Conservation (phyloP, 306 rosid genomes). For the Acmispon strigosus region DNA sequence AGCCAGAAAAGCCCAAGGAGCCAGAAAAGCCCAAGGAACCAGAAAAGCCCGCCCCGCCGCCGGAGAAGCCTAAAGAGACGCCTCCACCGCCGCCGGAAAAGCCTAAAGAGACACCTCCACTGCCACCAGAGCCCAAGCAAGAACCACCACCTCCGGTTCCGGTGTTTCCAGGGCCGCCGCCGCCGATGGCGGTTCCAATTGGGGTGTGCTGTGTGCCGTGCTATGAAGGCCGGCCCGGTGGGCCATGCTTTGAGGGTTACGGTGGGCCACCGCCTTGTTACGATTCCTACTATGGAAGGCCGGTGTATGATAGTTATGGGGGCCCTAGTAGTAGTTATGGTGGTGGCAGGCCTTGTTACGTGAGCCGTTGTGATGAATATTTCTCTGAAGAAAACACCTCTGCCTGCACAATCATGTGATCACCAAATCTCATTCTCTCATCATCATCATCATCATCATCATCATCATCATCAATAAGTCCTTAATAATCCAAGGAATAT, state of each 20-base stretch:
- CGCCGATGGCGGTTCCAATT: background rate
- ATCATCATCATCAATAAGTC: background rate
- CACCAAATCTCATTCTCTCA: background rate
- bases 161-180: background rate
- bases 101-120: background rate
- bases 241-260: slow-evolving; percentile 29
- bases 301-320: slow-evolving; percentile 46
- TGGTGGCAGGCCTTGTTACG: slow-evolving; percentile 30
- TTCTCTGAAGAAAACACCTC: slow-evolving; percentile 41
- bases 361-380: slow-evolving; percentile 38
- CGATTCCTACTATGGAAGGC: slow-evolving; percentile 38
- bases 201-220: slow-evolving; percentile 26
- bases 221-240: slow-evolving; percentile 32
- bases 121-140: background rate
- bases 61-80: background rate
- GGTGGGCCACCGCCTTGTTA: slow-evolving; percentile 26
- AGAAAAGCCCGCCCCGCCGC: no score
- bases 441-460: no score
- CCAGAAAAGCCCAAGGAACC: no score
- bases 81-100: background rate
- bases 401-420: slow-evolving; percentile 57
- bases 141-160: background rate
- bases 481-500: background rate
- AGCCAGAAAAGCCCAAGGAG: background rate
- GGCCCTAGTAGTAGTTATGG: slow-evolving; percentile 17